Evolutionary conservation across 768 basidiomycete species (phyloP).

Genomic region (Suillus alpinus): DNA sequence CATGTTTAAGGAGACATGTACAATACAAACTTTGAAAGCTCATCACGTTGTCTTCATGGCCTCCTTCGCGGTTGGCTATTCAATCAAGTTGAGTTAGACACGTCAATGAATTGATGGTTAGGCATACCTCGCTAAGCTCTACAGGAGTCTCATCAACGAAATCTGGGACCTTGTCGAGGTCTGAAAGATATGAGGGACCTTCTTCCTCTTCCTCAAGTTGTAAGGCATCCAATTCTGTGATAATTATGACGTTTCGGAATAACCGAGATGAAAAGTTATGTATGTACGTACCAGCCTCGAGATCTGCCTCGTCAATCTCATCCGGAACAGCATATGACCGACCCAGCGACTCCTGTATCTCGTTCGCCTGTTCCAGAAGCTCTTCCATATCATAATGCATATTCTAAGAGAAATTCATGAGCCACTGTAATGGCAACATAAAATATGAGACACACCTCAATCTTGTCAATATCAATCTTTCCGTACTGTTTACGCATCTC

Average conservation of each 20-base stretch:
- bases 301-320: conserved; percentile 95
- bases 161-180: conserved; percentile 86
- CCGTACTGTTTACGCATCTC: conserved; percentile 97
- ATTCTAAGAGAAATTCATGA: conserved; percentile 45
- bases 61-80: conserved; percentile 48
- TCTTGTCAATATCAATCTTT: conserved; percentile 96
- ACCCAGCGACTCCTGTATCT: conserved; percentile 92
- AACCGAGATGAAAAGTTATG: neutral
- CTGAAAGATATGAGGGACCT: conserved; percentile 82
- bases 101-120: neutral
- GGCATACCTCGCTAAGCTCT: conserved; percentile 58
- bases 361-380: conserved; percentile 92
- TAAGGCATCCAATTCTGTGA: conserved; percentile 87
- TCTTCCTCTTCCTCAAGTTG: conserved; percentile 92
- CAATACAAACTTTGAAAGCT: conserved; percentile 1
- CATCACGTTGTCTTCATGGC: conserved; percentile 52
- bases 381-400: conserved; percentile 99
- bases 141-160: conserved; percentile 88
- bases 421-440: neutral
- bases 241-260: conserved; percentile 2
- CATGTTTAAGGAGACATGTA: conserved; percentile 1
- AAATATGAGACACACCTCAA: conserved; percentile 64
- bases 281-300: conserved; percentile 78
- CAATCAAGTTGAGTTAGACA: conserved; percentile 4
- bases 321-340: conserved; percentile 96